Evolutionary conservation across 257 asterid genomes (phyloP).

Genomic region (Phtheirospermum japonicum): DNA sequence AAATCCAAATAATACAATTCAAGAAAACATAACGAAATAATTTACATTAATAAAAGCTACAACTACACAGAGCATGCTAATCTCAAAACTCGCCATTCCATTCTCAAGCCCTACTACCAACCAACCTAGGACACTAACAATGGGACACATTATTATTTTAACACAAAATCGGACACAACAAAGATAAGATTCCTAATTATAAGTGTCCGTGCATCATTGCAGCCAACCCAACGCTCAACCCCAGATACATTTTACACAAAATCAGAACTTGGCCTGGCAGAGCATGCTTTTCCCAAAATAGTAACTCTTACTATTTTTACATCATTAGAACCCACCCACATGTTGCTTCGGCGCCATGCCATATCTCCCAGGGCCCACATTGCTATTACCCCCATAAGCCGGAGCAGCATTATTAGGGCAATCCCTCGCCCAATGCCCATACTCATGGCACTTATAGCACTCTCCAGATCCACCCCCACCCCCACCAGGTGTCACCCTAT

Average conservation of each 20-base stretch:
- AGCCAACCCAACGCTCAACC: neutral
- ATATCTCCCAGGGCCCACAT: conserved; percentile 53
- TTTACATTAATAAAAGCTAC: neutral
- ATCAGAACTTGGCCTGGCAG: conserved; percentile 6
- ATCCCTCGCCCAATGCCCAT: conserved; percentile 86
- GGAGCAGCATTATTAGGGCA: conserved; percentile 64
- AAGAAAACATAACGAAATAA: neutral
- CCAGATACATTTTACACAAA: neutral
- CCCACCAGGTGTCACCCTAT: conserved; percentile 33
- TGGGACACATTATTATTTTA: no score
- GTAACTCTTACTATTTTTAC: neutral
- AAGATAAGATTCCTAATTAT: no score
- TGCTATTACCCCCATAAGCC: conserved; percentile 47
- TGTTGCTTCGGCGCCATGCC: conserved; percentile 58
- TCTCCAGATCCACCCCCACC: conserved; percentile 42
- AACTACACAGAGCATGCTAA: neutral
- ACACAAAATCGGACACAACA: no score
- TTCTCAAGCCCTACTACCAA: neutral
- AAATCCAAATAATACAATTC: neutral
- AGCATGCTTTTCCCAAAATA: neutral
- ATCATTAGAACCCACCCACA: conserved; percentile 53
- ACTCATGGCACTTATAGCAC: conserved; percentile 49
- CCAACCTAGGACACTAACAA: no score
- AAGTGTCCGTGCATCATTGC: no score
- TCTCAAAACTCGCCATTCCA: neutral